Evolutionary conservation across 306 rosid genomes (phyloP).

Genomic region (Prunus dulcis): DNA sequence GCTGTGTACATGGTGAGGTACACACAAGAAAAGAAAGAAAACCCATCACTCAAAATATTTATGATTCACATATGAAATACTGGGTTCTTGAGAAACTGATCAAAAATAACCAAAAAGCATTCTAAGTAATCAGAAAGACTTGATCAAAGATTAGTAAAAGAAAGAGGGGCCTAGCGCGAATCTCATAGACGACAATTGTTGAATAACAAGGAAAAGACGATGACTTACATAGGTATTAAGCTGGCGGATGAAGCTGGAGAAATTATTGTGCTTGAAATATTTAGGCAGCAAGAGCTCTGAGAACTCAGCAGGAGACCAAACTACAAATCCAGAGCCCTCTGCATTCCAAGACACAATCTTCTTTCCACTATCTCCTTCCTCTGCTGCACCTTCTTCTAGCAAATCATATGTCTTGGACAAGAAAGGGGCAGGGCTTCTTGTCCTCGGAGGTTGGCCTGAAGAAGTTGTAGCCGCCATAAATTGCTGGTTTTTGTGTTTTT

Average conservation of each 20-base stretch:
- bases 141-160: too few relatives aligned
- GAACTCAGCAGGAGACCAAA: slow-evolving; percentile 83
- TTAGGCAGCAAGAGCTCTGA: slow-evolving; percentile 71
- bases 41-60: background rate
- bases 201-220: background rate
- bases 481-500: background rate
- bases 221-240: slow-evolving; percentile 76
- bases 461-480: slow-evolving; percentile 13
- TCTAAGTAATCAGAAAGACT: background rate
- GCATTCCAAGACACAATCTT: slow-evolving; percentile 65
- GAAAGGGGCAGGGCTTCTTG: slow-evolving; percentile 66
- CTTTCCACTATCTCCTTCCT: background rate
- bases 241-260: slow-evolving; percentile 95
- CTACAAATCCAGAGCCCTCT: slow-evolving; percentile 68
- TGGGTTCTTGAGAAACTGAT: background rate
- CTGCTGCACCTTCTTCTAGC: slow-evolving; percentile 48
- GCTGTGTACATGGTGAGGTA: background rate
- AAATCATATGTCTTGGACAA: slow-evolving; percentile 65
- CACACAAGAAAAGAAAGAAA: background rate
- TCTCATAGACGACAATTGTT: background rate
- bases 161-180: background rate
- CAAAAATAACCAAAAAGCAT: background rate
- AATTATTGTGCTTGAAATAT: slow-evolving; percentile 81
- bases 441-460: slow-evolving; percentile 32
- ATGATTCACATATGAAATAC: background rate